Percentiles rank a stretch among this genome's conserved stretches.
These are phyloP conservation scores for Trichoderma hamatum DNA, from an alignment of 2,329 filamentous ascomycete species.

Conservation along the genomic window DNA sequence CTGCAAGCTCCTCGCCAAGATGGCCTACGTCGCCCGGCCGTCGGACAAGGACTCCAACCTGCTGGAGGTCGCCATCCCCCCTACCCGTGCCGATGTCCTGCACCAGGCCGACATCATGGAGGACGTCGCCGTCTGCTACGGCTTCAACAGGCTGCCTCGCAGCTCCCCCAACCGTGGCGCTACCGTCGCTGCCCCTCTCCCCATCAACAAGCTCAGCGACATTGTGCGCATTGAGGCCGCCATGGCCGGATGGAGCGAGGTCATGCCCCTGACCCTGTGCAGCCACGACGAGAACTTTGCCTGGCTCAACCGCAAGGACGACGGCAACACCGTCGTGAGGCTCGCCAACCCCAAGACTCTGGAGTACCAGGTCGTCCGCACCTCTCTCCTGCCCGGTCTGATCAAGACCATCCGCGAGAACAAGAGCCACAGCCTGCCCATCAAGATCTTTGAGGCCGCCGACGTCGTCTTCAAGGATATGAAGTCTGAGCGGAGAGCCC, in stretches of 20 bases:
- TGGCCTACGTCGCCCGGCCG: constrained; percentile 82
- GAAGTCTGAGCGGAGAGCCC: constrained; percentile 76
- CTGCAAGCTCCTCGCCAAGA: constrained; percentile 79
- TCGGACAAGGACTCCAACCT: constrained; percentile 70
- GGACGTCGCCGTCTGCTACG: constrained; percentile 93
- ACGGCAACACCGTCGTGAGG: constrained; percentile 78
- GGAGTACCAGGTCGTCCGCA: constrained; percentile 92
- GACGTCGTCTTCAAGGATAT: constrained; percentile 92
- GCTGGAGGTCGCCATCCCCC: constrained; percentile 80
- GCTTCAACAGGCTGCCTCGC: constrained; percentile 93
- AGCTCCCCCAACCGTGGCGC: constrained; percentile 83
- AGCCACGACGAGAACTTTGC: constrained; percentile 98
- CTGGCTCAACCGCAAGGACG: constrained; percentile 89
- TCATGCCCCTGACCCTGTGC: constrained; percentile 94
- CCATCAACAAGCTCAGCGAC: constrained; percentile 92
- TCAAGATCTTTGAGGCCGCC: constrained; percentile 89
- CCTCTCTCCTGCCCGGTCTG: constrained; percentile 80
- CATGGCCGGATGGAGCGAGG: constrained; percentile 95
- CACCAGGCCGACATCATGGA: constrained; percentile 99
- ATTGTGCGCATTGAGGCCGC: constrained; percentile 87
- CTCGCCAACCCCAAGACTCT: constrained; percentile 91
- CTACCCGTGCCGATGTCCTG: constrained; percentile 90
- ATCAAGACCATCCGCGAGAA: constrained; percentile 95
- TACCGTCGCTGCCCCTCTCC: constrained; percentile 82
- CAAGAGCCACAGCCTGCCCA: constrained; percentile 82